These are phyloP conservation scores for Podospora sp. DNA, from an alignment of 495 filamentous ascomycete species.

Conservation along the genomic window DNA sequence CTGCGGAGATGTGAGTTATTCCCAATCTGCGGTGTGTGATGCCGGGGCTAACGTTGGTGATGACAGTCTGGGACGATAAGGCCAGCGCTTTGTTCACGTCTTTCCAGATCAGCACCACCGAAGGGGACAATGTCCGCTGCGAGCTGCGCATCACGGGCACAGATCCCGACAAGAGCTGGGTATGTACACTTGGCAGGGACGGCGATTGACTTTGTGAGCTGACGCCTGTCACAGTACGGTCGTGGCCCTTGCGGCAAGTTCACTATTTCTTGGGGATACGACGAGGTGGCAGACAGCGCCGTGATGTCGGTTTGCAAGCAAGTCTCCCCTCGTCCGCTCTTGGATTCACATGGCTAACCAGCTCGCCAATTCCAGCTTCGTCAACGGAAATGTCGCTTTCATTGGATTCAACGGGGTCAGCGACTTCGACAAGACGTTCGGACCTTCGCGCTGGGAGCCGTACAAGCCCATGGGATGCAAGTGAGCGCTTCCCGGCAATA, in stretches of 20 bases:
- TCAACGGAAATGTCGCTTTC: background rate
- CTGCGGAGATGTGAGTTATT: background rate
- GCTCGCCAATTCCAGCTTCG: background rate
- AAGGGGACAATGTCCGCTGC: background rate
- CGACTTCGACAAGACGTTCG: background rate
- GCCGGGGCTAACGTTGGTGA: background rate
- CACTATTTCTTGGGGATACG: background rate
- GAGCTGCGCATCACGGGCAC: background rate
- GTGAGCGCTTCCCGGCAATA: background rate
- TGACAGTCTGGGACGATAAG: background rate
- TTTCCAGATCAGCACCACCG: background rate
- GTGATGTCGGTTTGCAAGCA: background rate
- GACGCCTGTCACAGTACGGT: background rate
- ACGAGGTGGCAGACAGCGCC: background rate
- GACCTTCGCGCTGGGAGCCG: background rate
- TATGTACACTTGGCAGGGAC: background rate
- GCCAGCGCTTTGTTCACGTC: background rate
- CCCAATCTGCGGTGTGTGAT: background rate
- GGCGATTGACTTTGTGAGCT: background rate
- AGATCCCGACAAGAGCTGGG: background rate
- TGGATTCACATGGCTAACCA: background rate
- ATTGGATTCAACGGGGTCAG: background rate
- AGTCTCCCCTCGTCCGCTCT: background rate
- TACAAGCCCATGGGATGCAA: background rate
- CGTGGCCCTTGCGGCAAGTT: background rate